Evolutionary conservation across 805 yeast species (phyloP), one percentile per base, ranked within the genome.

Genomic region (Debaryomyces prosopidis): DNA sequence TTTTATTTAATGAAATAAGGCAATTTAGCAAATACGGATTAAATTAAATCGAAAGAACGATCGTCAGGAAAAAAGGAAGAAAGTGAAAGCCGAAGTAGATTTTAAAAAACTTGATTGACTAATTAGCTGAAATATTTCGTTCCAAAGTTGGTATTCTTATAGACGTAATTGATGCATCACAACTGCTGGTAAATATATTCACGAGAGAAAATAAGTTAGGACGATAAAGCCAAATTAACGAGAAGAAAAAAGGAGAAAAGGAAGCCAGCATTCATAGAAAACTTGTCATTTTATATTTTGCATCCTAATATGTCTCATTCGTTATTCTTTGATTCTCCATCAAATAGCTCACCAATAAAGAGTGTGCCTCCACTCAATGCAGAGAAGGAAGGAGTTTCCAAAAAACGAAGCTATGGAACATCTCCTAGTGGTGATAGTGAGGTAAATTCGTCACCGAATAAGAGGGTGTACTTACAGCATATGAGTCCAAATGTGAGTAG

Each of bases 401-500:
- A 15, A 9, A 43, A 37, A 20, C 18, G 37, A 32, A 30, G 38
- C 14, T 37, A 17, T 17, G 18, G 19, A 16, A 30, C 40, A 40
- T 15, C 34, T 3, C 17, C 40, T 38, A 16, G 15, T 30, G 18
- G 36, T 19, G 42, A 38, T 9, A 40, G 23, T 14, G 23, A 15
- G 14, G 9, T 15, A 11, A 26, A 16, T 26, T 28, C 48, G 12
- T 57, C 63, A 10, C 60, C 67, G 14, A 49, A 51, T 19, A 66
- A 62, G 48, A 47, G 72, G 42, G 49, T 55, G 18, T 58, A 58
- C 42, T 53, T 68, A 37, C 69, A 63, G 42, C 61, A 52, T 44
- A 63, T 68, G 69, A 65, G 71, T 50, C 72, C 73, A 32, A 68
- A 68, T 45, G 69, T 67, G 10, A 35, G 62, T 11, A 53, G 59